Percentiles rank a stretch among this genome's conserved stretches.
These are phyloP conservation scores for grape (Vitis vinifera) DNA, from an alignment of 164 flowering plant species.

Conservation along the genomic window DNA sequence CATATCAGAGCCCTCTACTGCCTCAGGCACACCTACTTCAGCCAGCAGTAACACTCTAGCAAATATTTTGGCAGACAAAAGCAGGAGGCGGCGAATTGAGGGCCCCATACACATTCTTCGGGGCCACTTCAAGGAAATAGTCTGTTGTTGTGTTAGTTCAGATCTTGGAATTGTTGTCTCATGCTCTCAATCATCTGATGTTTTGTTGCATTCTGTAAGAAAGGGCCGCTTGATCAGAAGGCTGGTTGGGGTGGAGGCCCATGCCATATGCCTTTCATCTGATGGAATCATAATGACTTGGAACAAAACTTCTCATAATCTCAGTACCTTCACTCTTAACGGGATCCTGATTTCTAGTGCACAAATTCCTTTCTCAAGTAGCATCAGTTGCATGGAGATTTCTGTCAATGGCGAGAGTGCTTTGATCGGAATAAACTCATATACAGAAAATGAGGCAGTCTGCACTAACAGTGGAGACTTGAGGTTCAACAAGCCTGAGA, in stretches of 20 bases:
- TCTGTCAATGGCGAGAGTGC: slow-evolving; percentile 73
- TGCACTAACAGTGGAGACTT: slow-evolving; percentile 19
- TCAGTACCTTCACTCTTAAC: slow-evolving; percentile 71
- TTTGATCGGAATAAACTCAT: slow-evolving; percentile 64
- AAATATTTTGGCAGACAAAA: slow-evolving; percentile 49
- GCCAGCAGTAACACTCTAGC: slow-evolving; percentile 38
- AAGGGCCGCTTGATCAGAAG: slow-evolving; percentile 81
- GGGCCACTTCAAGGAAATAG: slow-evolving; percentile 80
- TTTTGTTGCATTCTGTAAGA: slow-evolving; percentile 80
- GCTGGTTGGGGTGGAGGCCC: slow-evolving; percentile 68
- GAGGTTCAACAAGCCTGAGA: slow-evolving; percentile 14
- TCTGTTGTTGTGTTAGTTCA: slow-evolving; percentile 77
- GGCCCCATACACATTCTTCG: slow-evolving; percentile 91
- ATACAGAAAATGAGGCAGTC: slow-evolving; percentile 30
- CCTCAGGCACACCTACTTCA: slow-evolving; percentile 45
- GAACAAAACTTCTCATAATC: slow-evolving; percentile 54
- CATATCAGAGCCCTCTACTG: slow-evolving; percentile 50
- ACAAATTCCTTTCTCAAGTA: slow-evolving; percentile 48
- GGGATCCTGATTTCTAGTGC: slow-evolving; percentile 66
- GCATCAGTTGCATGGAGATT: slow-evolving; percentile 84
- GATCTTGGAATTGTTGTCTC: slow-evolving; percentile 87
- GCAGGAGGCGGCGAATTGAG: slow-evolving; percentile 65
- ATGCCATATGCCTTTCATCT: slow-evolving; percentile 73
- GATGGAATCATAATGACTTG: slow-evolving; percentile 78
- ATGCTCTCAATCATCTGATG: slow-evolving; percentile 68